Conservation (phyloP, 495 filamentous ascomycete genomes). For the Aspergillus biplanus region DNA sequence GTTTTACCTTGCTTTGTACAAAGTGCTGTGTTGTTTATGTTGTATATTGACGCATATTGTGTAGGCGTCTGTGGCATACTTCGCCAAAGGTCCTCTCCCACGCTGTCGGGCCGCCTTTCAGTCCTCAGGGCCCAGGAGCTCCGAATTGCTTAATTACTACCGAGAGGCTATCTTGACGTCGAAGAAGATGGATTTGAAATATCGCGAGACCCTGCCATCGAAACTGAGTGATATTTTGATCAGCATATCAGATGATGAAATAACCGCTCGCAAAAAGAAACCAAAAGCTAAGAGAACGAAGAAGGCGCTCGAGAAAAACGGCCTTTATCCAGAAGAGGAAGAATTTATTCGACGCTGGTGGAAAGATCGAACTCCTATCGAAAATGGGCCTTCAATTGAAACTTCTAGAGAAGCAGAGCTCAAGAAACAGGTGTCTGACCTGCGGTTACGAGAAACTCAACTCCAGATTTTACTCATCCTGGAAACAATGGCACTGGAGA, state of each 20-base stretch:
- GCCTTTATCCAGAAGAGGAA: constrained; percentile 76
- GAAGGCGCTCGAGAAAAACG: constrained; percentile 74
- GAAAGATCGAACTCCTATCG: constrained; percentile 52
- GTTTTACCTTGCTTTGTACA: background rate
- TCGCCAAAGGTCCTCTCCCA: constrained; percentile 94
- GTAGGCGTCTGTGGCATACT: constrained; percentile 89
- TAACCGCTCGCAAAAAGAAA: constrained; percentile 49
- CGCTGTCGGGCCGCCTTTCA: constrained; percentile 79
- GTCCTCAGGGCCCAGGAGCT: constrained; percentile 49
- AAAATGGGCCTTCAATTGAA: constrained; percentile 38
- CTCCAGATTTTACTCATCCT: constrained; percentile 89
- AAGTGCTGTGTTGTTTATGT: background rate
- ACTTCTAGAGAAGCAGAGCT: constrained; percentile 55
- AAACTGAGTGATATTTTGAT: constrained; percentile 67
- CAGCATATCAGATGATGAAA: constrained; percentile 63
- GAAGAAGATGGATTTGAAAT: constrained; percentile 84
- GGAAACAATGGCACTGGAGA: constrained; percentile 80
- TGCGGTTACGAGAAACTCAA: constrained; percentile 80
- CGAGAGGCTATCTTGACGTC: constrained; percentile 72
- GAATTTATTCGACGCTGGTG: constrained; percentile 82
- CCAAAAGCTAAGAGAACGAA: constrained; percentile 62
- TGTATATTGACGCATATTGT: constrained; percentile 14
- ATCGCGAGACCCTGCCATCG: constrained; percentile 72
- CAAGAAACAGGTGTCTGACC: constrained; percentile 61
- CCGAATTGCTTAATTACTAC: constrained; percentile 67